Base-by-base conservation (phyloP, 2,329 filamentous ascomycete genomes). In the Macrophomina phaseolina region DNA sequence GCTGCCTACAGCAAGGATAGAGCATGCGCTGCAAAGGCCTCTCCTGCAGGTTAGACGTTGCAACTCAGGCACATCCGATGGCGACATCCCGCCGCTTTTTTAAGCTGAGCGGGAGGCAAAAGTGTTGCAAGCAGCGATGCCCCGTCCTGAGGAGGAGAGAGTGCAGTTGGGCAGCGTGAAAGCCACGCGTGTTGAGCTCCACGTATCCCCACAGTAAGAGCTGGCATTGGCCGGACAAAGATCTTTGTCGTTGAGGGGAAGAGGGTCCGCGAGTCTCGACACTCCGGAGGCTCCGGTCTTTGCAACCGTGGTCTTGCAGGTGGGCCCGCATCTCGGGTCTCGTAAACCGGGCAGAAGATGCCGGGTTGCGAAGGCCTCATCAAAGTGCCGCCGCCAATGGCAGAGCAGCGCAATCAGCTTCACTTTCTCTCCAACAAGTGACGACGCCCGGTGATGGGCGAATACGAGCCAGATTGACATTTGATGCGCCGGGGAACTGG, bases 191-290 rank as follows among this genome's bases (percentile, higher is more conserved):
- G 45, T 38, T 16, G 32, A 49, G 58, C 58, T 62, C 32, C 58
- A 62, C 58, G 45, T 16, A 62, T 38, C 58, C 45, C 58, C 58
- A 62, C 58, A 40, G 45, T 16, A 16, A 23, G 28, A 36, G 42
- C 32, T 62, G 58, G 40, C 55, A 60, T 60, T 60, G 55, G 28
- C 56, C 40, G 28, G 56, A 40, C 56, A 34, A 23, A 61, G 56
- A 46, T 51, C 45, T 62, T 51, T 62, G 45, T 61, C 42, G 32
- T 46, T 36, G 58, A 62, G 58, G 58, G 56, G 58, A 62, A 62
- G 58, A 8, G 28, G 45, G 34, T 32, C 56, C 56, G 56, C 28
- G 14, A 23, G 56, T 23, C 14, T 62, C 58, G 58, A 49, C 30
- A 40, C 45, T 62, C 58, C 58, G 58, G 58, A 16, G 6, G n/a